Evolutionary conservation across 2,329 filamentous ascomycete species (phyloP), one percentile per base, ranked within the genome.

Genomic region (Sporothrix luriei): DNA sequence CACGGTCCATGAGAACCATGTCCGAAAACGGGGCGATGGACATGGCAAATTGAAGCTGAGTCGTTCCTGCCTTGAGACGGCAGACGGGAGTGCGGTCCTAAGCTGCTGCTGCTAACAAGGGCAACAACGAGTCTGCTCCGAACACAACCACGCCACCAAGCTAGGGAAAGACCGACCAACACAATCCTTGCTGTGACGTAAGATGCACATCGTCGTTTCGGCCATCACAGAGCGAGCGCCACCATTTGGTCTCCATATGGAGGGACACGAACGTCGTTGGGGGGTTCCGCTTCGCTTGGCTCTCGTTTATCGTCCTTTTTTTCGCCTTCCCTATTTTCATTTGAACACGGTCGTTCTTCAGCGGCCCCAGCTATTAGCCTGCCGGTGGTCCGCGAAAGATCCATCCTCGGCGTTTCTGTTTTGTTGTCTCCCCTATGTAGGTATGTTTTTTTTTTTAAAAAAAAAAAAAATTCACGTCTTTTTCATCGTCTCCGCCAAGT

Each of bases 161-260:
- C 57, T 26, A 61, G 57, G 57, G 38, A 46, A 61, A 46, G 38
- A 46, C 33, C 57, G 24, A 61, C 33, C 16, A 46, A 43, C 43
- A 61, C 57, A 26, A 64, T 13, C 43, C 59, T 26, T 33, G 43
- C 43, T 49, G 61, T 64, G 43, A 64, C 61, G 61, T 64, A 64
- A 64, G 43, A 64, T 26, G 21, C 57, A 46, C 57, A 62, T 62
- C 21, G 57, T n/a, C 38, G 38, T 61, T 19, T 40, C 29, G 16
- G 29, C 19, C 54, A 57, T 38, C 54, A 57, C 40, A 57, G 21
- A 19, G 16, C 29, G 29, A 19, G 33, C 57, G 38, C 57, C 57
- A 62, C 38, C 46, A 26, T 46, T 62, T 62, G 40, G 57, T 43
- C 21, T 43, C 57, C 57, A 16, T 9, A 61, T 46, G n/a, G 38